Conservation (phyloP, 139 green algal genomes). For the Desmodesmus armatus region DNA sequence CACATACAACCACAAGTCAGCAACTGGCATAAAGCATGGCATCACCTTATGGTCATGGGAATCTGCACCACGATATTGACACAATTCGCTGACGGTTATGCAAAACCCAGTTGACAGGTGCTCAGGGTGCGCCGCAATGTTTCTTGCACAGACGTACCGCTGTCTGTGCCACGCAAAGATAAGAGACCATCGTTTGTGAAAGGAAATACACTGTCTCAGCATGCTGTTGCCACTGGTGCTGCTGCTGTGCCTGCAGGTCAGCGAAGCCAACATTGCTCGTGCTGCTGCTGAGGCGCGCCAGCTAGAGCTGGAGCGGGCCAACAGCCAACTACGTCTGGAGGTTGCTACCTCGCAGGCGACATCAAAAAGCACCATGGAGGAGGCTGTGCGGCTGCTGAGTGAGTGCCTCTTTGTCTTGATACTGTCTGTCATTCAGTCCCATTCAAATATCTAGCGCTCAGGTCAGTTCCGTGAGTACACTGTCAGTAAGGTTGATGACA, state of each 20-base stretch:
- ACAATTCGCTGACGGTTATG: too few species aligned
- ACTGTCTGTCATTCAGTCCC: background rate
- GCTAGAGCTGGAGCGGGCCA: conserved; percentile 30
- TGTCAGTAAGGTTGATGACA: background rate
- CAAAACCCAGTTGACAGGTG: too few species aligned
- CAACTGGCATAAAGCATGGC: too few species aligned
- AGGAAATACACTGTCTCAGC: too few species aligned
- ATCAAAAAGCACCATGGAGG: conserved; percentile 39
- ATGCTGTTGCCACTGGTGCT: background rate
- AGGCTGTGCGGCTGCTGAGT: conserved; percentile 39
- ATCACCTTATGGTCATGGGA: too few species aligned
- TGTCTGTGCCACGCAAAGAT: too few species aligned
- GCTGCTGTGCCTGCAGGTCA: background rate
- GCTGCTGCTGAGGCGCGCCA: conserved; percentile 37
- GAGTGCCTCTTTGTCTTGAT: background rate
- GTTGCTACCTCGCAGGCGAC: conserved; percentile 9
- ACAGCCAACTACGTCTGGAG: conserved; percentile 33
- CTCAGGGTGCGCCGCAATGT: too few species aligned
- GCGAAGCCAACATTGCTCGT: conserved; percentile 41
- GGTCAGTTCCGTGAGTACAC: background rate
- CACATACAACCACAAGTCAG: too few species aligned
- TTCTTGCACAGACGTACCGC: too few species aligned
- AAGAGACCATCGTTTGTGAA: too few species aligned
- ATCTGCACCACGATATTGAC: too few species aligned
- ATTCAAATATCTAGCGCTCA: background rate